Evolutionary conservation across 164 flowering plant species (phyloP), one percentile per base, ranked within the genome.

Genomic region (Vitis rotundifolia): DNA sequence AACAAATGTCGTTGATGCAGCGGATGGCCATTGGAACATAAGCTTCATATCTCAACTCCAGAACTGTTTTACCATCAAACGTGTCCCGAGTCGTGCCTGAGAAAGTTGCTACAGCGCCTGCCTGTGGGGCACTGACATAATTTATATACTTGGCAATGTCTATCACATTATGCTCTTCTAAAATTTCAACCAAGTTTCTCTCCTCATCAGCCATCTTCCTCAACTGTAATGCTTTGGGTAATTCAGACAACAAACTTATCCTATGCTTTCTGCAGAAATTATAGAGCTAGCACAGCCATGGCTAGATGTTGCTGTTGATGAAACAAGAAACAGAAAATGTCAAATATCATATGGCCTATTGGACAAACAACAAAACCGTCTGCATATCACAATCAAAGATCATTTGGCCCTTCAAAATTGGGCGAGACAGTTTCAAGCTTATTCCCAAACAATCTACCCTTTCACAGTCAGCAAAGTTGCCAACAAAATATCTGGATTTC

Each of bases 51-150:
- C 92, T 81, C 8, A 94, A 82, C 78, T 92, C 97, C 58, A 92
- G 61, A 13, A 94, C 99, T 11, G 75, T 64, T 69, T 88, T 92
- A 8, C 97, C 95, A n/a, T 87, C 91, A 73, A 92, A 94, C 8
- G 83, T 86, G 76, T 91, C 97, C 0, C 95, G 88, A 0, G 99
- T 91, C 2, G 95, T 94, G 61, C 97, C 99, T 5, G 91, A 86
- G 76, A 94, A 94, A 59, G 99, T 94, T 61, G 97, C 88, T 49
- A 92, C 83, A 29, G 97, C 97, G 44, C 99, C 99, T 29, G 88
- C 86, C 16, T 81, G 73, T 5, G 94, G 97, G 19, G 85, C 86
- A 44, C 77, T 76, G n/a, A 91, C 99, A 71, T 66, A 89, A 13
- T 73, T 82, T 11, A 87, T 84, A 76, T 91, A 90, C 68, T 90